These are phyloP conservation scores for Nelumbo lutea DNA, from an alignment of 164 flowering plant genomes.

Conservation along the genomic window DNA sequence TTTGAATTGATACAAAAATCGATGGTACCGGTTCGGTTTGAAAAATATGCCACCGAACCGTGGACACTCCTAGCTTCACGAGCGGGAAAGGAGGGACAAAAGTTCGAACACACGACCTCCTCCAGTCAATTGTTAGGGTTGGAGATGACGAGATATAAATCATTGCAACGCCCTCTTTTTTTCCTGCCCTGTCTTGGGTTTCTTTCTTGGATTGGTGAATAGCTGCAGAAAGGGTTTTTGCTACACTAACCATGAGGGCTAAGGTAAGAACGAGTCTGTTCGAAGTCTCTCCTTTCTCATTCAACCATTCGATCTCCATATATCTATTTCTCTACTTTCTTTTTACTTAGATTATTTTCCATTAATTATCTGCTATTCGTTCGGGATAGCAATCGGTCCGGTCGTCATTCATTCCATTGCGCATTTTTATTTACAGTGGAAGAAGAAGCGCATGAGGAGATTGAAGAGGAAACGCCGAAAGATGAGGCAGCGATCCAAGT, in stretches of 20 bases:
- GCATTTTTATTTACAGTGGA: conserved; percentile 44
- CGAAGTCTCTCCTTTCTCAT: background rate
- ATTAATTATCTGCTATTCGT: background rate
- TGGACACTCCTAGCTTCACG: no score
- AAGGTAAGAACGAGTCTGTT: conserved; percentile 18
- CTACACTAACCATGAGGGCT: conserved; percentile 28
- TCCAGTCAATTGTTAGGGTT: no score
- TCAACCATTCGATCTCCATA: no score
- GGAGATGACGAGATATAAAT: no score
- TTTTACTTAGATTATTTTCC: background rate
- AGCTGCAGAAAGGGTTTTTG: background rate
- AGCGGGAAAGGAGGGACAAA: no score
- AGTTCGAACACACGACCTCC: no score
- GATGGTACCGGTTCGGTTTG: no score
- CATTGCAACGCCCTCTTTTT: background rate
- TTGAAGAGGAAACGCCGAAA: conserved; percentile 92
- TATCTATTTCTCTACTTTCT: background rate
- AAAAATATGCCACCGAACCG: no score
- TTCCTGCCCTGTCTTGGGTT: background rate
- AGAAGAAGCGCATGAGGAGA: conserved; percentile 95
- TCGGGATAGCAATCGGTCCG: background rate
- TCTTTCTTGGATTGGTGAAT: background rate
- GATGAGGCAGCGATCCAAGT: conserved; percentile 94
- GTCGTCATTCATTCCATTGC: background rate
- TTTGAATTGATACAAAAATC: no score